Evolutionary conservation across 139 green algal species (phyloP), one percentile per base, ranked within the genome.

Genomic region (Desmodesmus armatus): DNA sequence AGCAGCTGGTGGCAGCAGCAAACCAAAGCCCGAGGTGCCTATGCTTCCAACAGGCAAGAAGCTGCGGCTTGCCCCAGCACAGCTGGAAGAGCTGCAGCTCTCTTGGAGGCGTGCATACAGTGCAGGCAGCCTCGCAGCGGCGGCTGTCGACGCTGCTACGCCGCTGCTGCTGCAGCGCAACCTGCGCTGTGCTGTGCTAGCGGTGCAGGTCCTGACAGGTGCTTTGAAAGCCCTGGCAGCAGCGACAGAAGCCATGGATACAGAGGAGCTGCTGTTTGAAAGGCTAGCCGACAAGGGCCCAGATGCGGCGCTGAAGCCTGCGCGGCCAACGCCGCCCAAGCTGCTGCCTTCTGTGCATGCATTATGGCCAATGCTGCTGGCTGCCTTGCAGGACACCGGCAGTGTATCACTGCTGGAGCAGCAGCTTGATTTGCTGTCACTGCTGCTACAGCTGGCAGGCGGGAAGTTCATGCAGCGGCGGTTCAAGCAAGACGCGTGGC

Each of bases 331-430:
- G 9, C 87, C 86, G 21, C 90, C 91, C 0, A 87, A 88, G 58
- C 78, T 97, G 87, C 90, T 97, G 51, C 94, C 94, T 27, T 87
- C 82, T 29, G 86, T 97, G 55, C 93, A 96, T 55, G 58, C 86
- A 23, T 35, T 88, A 0, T 97, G 94, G 94, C 74, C 51, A 0
- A 78, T 88, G 17, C 82, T 97, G 3, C 79, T 96, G 73, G 84
- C 72, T 3, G 79, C 88, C 39, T 86, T 97, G 76, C 62, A 78
- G 62, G 92, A 96, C 85, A 86, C 63, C 21, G 85, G 89, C 13
- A 90, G 92, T 69, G 78, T 83, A 37, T 41, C 89, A 37, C 33
- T 91, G 37, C 71, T 92, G 27, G 88, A 93, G 90, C 65, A 43
- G 3, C 83, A 44, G 0, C 40, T 93, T 41, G n/a, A 31, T 3